Evolutionary conservation across 257 asterid genomes (phyloP).

Genomic region (Handroanthus guayacan): DNA sequence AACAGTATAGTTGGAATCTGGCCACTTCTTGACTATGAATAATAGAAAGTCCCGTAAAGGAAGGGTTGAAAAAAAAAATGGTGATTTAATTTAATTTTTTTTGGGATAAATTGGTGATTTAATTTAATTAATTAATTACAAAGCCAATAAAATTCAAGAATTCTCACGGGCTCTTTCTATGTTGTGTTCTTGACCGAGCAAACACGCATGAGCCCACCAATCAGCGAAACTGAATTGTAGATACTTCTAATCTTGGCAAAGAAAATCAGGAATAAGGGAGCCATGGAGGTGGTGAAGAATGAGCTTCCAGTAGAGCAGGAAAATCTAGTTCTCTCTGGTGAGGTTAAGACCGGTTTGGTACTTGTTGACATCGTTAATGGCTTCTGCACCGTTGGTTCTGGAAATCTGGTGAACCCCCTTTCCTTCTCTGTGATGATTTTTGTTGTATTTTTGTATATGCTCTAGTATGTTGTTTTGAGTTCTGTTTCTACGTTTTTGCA

Average conservation of each 20-base stretch:
- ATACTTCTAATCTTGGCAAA: conserved; percentile 1
- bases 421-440: not conserved
- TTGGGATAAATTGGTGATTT: not conserved
- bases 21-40: too few species aligned
- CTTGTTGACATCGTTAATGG: conserved; percentile 91
- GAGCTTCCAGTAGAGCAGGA: conserved; percentile 74
- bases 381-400: conserved; percentile 95
- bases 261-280: not conserved
- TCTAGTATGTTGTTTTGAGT: not conserved
- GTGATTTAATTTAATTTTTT: not conserved
- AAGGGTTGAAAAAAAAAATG: not conserved
- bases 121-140: not conserved
- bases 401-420: conserved; percentile 57
- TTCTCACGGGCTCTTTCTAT: not conserved
- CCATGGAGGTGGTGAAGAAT: conserved; percentile 54
- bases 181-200: conserved; percentile 28
- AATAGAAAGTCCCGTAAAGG: not conserved
- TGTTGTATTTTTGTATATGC: not conserved
- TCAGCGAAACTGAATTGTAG: not conserved
- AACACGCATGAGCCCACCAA: not conserved
- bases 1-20: conserved; percentile 6
- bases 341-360: conserved; percentile 70
- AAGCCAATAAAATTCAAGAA: conserved; percentile 1
- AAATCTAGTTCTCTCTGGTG: conserved; percentile 58
- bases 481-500: not conserved